Conservation (phyloP, 805 yeast genomes). For the Lachancea dasiensis region DNA sequence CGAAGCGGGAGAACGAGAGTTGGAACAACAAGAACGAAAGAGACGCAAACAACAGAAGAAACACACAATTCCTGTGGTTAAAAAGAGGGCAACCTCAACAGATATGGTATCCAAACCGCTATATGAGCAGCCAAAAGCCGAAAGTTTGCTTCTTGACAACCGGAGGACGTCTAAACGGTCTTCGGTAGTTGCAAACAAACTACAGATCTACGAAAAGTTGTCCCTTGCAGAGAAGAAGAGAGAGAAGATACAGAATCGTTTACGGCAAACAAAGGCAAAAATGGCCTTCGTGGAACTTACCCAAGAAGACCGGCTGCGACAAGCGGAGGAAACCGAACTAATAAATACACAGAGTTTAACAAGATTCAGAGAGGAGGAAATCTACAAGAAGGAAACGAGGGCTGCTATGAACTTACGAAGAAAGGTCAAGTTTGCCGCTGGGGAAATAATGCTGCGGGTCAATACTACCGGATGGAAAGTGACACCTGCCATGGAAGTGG, state of each 20-base stretch:
- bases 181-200: constrained; percentile 69
- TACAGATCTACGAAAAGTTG: constrained; percentile 68
- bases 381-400: constrained; percentile 70
- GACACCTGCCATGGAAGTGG: constrained; percentile 59
- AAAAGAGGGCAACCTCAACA: constrained; percentile 23
- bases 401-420: constrained; percentile 63
- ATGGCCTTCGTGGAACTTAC: constrained; percentile 35
- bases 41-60: constrained; percentile 10
- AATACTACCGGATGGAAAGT: constrained; percentile 34
- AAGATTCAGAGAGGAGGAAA: constrained; percentile 77
- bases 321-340: constrained; percentile 82
- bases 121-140: constrained; percentile 40
- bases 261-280: constrained; percentile 42
- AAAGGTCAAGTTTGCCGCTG: constrained; percentile 54
- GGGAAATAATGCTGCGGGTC: constrained; percentile 21
- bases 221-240: constrained; percentile 60
- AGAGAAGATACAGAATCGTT: constrained; percentile 37
- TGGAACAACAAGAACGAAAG: constrained; percentile 11
- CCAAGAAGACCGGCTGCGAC: constrained; percentile 47
- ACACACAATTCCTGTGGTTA: constrained; percentile 10
- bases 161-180: constrained; percentile 74
- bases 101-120: constrained; percentile 17
- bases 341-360: constrained; percentile 67
- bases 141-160: constrained; percentile 43
- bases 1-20: constrained; percentile 22